A percentile compares a stretch with the other conserved stretches of the same genome.
phyloP scores from a whole-genome alignment of 2,329 filamentous ascomycete genomes.

The Catunica adiposa region DNA sequence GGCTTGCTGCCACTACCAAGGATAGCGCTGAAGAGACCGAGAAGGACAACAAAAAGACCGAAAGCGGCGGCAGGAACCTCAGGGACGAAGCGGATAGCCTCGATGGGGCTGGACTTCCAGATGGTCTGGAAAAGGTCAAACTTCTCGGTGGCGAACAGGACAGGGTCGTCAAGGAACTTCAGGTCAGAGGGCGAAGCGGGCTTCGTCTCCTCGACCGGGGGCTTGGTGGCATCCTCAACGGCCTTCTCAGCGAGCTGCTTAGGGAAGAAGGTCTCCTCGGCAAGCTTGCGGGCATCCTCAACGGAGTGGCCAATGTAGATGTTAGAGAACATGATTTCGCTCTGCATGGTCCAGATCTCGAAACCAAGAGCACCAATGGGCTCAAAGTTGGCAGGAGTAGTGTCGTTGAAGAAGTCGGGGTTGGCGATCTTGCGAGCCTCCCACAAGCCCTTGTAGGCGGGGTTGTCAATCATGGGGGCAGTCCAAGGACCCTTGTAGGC shows the following conservation, averaged over 20 bases:
- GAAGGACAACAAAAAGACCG: constrained; percentile 50
- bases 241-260: constrained; percentile 75
- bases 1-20: constrained; percentile 44
- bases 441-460: constrained; percentile 93
- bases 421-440: constrained; percentile 91
- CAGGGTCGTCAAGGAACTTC: constrained; percentile 79
- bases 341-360: constrained; percentile 99
- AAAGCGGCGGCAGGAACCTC: constrained; percentile 73
- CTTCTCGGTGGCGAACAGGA: constrained; percentile 82
- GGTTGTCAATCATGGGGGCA: constrained; percentile 87
- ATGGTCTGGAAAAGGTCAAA: constrained; percentile 77
- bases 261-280: constrained; percentile 74
- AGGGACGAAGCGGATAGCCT: constrained; percentile 77
- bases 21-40: constrained; percentile 53
- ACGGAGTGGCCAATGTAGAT: constrained; percentile 98
- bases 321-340: constrained; percentile 97
- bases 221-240: constrained; percentile 61
- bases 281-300: constrained; percentile 78
- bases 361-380: constrained; percentile 97
- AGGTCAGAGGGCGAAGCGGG: constrained; percentile 58
- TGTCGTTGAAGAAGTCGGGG: constrained; percentile 93
- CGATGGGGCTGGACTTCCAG: constrained; percentile 61
- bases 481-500: constrained; percentile 99
- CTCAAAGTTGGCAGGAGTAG: constrained; percentile 90
- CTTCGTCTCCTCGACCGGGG: constrained; percentile 45